Evolutionary conservation across 352 stramenopile genomes (phyloP), one percentile per base, ranked within the genome.

Genomic region (Pythium angustatum): DNA sequence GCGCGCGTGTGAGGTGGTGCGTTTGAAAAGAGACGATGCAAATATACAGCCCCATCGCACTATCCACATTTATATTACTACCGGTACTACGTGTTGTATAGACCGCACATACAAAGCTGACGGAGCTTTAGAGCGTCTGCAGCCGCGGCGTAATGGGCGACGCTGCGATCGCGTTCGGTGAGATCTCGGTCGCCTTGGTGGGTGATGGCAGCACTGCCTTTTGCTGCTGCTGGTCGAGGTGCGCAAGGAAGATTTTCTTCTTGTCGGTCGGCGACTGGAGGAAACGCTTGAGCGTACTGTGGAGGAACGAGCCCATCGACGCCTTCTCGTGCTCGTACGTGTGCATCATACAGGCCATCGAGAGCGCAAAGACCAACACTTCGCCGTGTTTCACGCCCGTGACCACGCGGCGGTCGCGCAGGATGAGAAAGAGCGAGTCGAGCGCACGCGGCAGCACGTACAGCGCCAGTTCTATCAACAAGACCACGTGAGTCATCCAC

Each of bases 271-370:
- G 76, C 6, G 79, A 89, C 58, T 88, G 76, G 57, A 92, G 53
- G 60, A 90, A 92, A n/a, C 83, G 81, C 70, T 85, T 87, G 75
- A 92, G 83, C 9, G 77, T 86, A 44, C 68, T 82, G 62, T 79
- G 78, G 26, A 92, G 40, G 53, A 92, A 87, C 24, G 79, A 69
- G 40, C 72, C 81, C 72, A 92, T 79, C 5, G 81, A 75, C 62
- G 85, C 73, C 34, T 79, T 90, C 60, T 92, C 83, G 47, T 87
- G 76, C 83, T 94, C 84, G 56, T 92, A 94, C 59, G 73, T 90
- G 68, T 87, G 89, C 86, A 93, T 93, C 69, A 94, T 87, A 45
- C 85, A 71, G 10, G 79, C 73, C 84, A 93, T 94, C 10, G 84
- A 94, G 14, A 71, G 71, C 26, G 83, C 83, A 55, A 93, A 94